These are phyloP conservation scores for Arachnomyces sp. DNA, from an alignment of 2,329 filamentous ascomycete genomes.

Conservation along the genomic window DNA sequence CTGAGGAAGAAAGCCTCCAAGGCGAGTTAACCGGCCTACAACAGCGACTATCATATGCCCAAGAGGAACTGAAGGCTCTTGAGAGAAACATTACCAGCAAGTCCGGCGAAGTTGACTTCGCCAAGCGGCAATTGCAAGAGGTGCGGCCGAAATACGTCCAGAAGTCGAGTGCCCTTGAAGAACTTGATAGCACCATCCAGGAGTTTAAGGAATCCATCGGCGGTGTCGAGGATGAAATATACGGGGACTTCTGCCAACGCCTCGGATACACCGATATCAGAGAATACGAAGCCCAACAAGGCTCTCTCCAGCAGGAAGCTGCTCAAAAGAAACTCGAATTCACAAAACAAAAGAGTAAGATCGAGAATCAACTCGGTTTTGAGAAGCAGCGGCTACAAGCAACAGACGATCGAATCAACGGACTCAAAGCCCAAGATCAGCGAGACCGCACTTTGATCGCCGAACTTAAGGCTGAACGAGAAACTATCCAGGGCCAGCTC, in stretches of 20 bases:
- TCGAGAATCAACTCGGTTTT: conserved; percentile 55
- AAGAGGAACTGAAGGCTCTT: conserved; percentile 68
- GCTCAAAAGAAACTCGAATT: conserved; percentile 82
- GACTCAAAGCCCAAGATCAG: conserved; percentile 58
- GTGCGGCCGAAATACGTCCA: conserved; percentile 70
- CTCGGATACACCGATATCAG: conserved; percentile 85
- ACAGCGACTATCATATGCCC: conserved; percentile 62
- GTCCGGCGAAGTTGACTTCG: conserved; percentile 68
- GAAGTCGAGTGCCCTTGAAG: conserved; percentile 61
- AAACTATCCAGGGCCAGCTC: conserved; percentile 64
- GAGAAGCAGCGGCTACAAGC: conserved; percentile 65
- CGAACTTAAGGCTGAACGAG: conserved; percentile 63
- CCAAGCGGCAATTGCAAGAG: conserved; percentile 65
- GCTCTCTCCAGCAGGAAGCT: conserved; percentile 82
- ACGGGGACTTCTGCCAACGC: conserved; percentile 73
- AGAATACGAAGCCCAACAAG: conserved; percentile 88
- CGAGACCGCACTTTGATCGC: conserved; percentile 63
- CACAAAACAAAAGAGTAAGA: conserved; percentile 62
- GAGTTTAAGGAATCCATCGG: conserved; percentile 59
- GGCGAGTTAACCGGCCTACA: conserved; percentile 74
- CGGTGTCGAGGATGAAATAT: conserved; percentile 80
- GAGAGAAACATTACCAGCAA: conserved; percentile 80
- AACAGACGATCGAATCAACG: conserved; percentile 61
- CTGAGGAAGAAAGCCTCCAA: conserved; percentile 73
- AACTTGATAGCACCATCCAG: conserved; percentile 49